These are phyloP conservation scores for Aspergillus quadrilineatus DNA, from an alignment of 2,329 filamentous ascomycete genomes.

Conservation along the genomic window DNA sequence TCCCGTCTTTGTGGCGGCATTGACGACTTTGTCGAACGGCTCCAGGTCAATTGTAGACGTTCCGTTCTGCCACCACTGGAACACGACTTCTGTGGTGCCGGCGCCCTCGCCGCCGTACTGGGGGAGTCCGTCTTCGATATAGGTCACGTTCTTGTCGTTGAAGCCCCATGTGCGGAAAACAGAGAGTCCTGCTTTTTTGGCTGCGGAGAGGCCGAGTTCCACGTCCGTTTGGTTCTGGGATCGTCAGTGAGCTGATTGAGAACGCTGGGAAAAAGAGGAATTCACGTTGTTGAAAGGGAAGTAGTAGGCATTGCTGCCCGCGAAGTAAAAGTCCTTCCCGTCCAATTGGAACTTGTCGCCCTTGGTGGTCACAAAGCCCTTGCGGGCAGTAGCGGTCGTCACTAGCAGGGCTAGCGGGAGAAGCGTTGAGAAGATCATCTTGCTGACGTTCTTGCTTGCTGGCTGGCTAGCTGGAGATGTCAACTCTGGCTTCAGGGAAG, in stretches of 20 bases:
- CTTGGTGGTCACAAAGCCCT: conserved; percentile 15
- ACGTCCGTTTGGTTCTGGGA: conserved; percentile 17
- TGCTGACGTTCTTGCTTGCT: background rate
- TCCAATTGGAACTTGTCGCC: conserved; percentile 18
- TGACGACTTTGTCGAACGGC: conserved; percentile 18
- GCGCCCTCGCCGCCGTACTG: conserved; percentile 17
- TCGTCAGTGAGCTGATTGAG: background rate
- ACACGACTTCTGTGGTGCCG: conserved; percentile 14
- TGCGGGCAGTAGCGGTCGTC: background rate
- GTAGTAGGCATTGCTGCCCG: conserved; percentile 18
- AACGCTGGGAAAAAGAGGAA: background rate
- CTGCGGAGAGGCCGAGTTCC: conserved; percentile 14
- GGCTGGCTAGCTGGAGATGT: too few relatives aligned
- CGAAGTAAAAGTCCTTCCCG: conserved; percentile 18
- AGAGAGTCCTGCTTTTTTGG: conserved; percentile 13
- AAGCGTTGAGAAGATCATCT: conserved; percentile 2
- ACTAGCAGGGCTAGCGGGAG: conserved; percentile 3
- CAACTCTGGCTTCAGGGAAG: too few relatives aligned
- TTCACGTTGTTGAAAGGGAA: conserved; percentile 17
- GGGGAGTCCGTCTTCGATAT: conserved; percentile 9
- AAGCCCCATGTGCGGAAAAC: conserved; percentile 20
- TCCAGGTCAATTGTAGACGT: conserved; percentile 14
- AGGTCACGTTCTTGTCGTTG: conserved; percentile 17
- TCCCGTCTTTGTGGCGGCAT: conserved; percentile 12
- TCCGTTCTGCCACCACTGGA: conserved; percentile 18